phyloP scores from a whole-genome alignment of 139 green algal species.

The Eudorina sp. region DNA sequence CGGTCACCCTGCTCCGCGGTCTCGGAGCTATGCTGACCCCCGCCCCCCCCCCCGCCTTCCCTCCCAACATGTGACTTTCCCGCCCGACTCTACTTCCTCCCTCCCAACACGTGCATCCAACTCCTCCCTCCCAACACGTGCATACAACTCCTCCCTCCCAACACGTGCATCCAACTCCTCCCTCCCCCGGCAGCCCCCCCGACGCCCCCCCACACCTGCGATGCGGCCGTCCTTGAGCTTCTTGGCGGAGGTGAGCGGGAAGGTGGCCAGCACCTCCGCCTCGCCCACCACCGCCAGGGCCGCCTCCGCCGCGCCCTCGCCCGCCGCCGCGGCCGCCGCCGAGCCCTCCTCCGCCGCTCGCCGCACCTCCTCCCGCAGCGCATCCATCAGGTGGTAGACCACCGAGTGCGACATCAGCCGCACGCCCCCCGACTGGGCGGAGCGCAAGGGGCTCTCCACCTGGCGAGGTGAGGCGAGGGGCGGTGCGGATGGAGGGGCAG shows the following conservation, averaged over 20 bases:
- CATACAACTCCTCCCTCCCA: too few species aligned
- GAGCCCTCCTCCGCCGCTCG: conserved; percentile 52
- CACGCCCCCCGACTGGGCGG: conserved; percentile 64
- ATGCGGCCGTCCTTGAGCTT: conserved; percentile 36
- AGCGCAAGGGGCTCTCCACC: conserved; percentile 57
- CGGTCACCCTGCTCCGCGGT: too few species aligned
- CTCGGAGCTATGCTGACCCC: too few species aligned
- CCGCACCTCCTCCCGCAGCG: conserved; percentile 56
- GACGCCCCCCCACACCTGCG: neutral
- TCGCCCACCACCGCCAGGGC: conserved; percentile 62
- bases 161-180: too few species aligned
- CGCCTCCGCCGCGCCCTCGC: neutral
- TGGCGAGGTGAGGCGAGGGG: neutral
- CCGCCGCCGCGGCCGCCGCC: conserved; percentile 6
- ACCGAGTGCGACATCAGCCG: conserved; percentile 73
- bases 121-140: too few species aligned
- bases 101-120: too few species aligned
- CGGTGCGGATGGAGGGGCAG: neutral
- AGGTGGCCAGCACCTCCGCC: conserved; percentile 59
- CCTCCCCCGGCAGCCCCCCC: too few species aligned
- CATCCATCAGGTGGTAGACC: conserved; percentile 90
- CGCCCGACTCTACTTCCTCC: too few species aligned
- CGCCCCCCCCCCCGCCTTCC: too few species aligned
- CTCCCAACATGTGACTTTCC: too few species aligned
- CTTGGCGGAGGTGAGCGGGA: conserved; percentile 52